These are phyloP conservation scores for Hymenotorrendiella dingleyae DNA, from an alignment of 2,329 filamentous ascomycete genomes.

Conservation along the genomic window DNA sequence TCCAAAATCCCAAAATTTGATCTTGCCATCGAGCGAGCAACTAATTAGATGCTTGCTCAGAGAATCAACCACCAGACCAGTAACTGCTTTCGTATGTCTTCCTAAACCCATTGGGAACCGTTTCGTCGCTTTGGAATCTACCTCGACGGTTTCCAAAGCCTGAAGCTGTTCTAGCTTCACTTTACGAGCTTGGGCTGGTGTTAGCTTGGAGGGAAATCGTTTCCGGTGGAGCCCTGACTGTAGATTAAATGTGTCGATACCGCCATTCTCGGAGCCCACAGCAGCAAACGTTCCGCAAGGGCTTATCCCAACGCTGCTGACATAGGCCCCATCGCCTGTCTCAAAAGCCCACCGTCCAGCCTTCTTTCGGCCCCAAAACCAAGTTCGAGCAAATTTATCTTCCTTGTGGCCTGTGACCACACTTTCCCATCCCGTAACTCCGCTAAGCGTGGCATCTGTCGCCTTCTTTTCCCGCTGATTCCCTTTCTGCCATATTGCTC, in stretches of 20 bases:
- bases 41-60: slow-evolving; percentile 82
- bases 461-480: slow-evolving; percentile 51
- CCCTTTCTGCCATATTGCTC: slow-evolving; percentile 77
- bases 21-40: slow-evolving; percentile 81
- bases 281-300: slow-evolving; percentile 91
- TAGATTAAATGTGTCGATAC: slow-evolving; percentile 92
- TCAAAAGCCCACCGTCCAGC: slow-evolving; percentile 90
- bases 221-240: slow-evolving; percentile 88
- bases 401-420: slow-evolving; percentile 87
- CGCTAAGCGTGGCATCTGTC: slow-evolving; percentile 65
- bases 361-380: slow-evolving; percentile 95
- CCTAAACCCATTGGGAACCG: slow-evolving; percentile 44
- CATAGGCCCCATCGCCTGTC: slow-evolving; percentile 76
- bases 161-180: slow-evolving; percentile 59
- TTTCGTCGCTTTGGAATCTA: slow-evolving; percentile 11
- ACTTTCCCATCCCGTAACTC: slow-evolving; percentile 92
- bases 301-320: slow-evolving; percentile 81
- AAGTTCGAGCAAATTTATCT: slow-evolving; percentile 81
- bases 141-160: slow-evolving; percentile 22
- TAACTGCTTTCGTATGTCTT: slow-evolving; percentile 76
- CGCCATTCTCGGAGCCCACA: slow-evolving; percentile 75
- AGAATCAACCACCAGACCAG: slow-evolving; percentile 82
- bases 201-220: slow-evolving; percentile 75
- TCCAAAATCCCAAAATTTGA: slow-evolving; percentile 98
- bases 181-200: slow-evolving; percentile 71